Conservation (phyloP, 352 stramenopile genomes). For the Phytophthora crassamura region DNA sequence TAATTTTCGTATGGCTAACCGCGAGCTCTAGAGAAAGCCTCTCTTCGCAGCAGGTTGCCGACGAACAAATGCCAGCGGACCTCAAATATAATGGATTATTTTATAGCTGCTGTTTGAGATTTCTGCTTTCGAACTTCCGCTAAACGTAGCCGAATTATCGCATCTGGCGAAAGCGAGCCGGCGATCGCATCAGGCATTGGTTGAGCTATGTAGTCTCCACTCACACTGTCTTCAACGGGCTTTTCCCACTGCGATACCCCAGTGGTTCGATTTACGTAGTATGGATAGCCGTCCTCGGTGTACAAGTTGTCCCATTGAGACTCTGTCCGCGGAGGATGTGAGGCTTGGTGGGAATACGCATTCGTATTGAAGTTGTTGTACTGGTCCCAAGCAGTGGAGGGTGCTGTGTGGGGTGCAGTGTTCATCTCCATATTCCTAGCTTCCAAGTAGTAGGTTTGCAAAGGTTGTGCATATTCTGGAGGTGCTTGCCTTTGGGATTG, state of each 20-base stretch:
- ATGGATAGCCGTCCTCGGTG: slow-evolving; percentile 76
- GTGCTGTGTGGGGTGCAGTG: background rate
- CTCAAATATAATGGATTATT: no score
- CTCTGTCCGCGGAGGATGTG: slow-evolving; percentile 1
- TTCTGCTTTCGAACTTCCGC: slow-evolving; percentile 48
- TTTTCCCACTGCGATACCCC: slow-evolving; percentile 83
- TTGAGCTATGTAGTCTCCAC: background rate
- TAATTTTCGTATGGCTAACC: no score
- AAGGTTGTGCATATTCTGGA: slow-evolving; percentile 19
- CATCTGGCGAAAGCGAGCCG: slow-evolving; percentile 37
- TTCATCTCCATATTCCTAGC: slow-evolving; percentile 4
- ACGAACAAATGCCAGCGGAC: no score
- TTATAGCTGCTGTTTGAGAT: slow-evolving; percentile 27
- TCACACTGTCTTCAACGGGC: slow-evolving; percentile 31
- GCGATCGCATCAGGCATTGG: slow-evolving; percentile 11
- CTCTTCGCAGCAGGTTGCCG: no score
- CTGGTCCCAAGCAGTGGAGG: slow-evolving; percentile 12
- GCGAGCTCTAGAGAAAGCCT: no score
- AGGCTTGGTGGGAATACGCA: slow-evolving; percentile 12
- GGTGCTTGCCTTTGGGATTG: slow-evolving; percentile 12
- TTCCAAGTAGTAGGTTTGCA: slow-evolving; percentile 15
- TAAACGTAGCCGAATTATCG: slow-evolving; percentile 58
- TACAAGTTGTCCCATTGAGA: slow-evolving; percentile 74
- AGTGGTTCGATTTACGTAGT: slow-evolving; percentile 77
- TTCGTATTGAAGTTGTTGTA: slow-evolving; percentile 12